Conservation (phyloP, 495 filamentous ascomycete genomes). For the Neurospora sp. region DNA sequence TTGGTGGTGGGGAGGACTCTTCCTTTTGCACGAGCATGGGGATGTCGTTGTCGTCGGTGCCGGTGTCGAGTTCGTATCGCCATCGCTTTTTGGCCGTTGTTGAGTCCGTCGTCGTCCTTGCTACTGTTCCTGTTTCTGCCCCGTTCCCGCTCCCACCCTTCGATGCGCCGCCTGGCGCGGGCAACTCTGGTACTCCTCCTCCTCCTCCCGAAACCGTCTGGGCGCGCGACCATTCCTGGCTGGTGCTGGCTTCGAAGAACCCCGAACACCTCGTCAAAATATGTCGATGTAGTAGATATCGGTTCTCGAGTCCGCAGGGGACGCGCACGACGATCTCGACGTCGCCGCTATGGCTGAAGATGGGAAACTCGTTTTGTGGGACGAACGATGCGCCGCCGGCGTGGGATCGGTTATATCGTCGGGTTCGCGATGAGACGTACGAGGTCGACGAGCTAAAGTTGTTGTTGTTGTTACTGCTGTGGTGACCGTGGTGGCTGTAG, state of each 20-base stretch:
- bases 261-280: slow-evolving; percentile 82
- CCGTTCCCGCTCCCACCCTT: slow-evolving; percentile 42
- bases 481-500: slow-evolving; percentile 12
- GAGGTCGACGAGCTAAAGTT: slow-evolving; percentile 31
- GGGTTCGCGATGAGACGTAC: slow-evolving; percentile 51
- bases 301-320: slow-evolving; percentile 60
- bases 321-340: slow-evolving; percentile 72
- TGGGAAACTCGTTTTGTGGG: slow-evolving; percentile 81
- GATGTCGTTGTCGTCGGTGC: slow-evolving; percentile 62
- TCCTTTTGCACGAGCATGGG: slow-evolving; percentile 85
- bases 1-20: slow-evolving; percentile 16
- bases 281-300: slow-evolving; percentile 76
- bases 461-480: slow-evolving; percentile 15
- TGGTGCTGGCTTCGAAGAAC: slow-evolving; percentile 85
- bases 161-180: slow-evolving; percentile 31
- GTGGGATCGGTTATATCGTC: slow-evolving; percentile 71
- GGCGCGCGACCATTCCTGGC: slow-evolving; percentile 70
- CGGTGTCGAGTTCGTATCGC: slow-evolving; percentile 80
- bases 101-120: slow-evolving; percentile 11
- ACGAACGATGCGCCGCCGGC: slow-evolving; percentile 62
- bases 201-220: slow-evolving; percentile 13
- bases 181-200: slow-evolving; percentile 16
- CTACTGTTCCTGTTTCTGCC: slow-evolving; percentile 15
- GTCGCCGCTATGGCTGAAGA: slow-evolving; percentile 83
- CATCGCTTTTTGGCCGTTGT: slow-evolving; percentile 46